Evolutionary conservation across 345 rosid species (phyloP).

Genomic region (Cardamine chenopodiifolia): DNA sequence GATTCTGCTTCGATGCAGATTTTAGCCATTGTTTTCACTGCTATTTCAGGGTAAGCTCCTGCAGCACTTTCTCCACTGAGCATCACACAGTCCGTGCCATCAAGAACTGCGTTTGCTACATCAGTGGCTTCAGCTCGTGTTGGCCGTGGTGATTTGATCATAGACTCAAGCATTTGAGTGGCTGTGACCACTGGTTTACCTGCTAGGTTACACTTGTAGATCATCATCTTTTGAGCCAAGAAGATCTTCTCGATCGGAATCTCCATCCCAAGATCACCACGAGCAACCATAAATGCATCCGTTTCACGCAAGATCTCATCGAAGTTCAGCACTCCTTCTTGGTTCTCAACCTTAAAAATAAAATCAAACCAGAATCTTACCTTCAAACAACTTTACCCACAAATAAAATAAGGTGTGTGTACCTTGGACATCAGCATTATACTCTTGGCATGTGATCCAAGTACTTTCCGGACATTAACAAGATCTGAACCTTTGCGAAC

Average conservation of each 20-base stretch:
- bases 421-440: constrained; percentile 41
- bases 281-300: constrained; percentile 82
- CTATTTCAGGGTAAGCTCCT: constrained; percentile 32
- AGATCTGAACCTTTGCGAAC: constrained; percentile 65
- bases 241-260: constrained; percentile 85
- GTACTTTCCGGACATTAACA: constrained; percentile 52
- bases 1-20: constrained; percentile 28
- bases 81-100: constrained; percentile 34
- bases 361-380: constrained; percentile 9
- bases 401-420: not conserved
- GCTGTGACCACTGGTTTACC: constrained; percentile 44
- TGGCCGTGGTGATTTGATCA: constrained; percentile 32
- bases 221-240: constrained; percentile 72
- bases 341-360: constrained; percentile 59
- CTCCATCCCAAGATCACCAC: constrained; percentile 87
- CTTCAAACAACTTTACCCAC: not conserved
- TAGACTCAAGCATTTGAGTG: constrained; percentile 32
- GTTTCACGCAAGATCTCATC: constrained; percentile 63
- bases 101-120: constrained; percentile 31
- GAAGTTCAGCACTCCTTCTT: constrained; percentile 62
- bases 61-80: constrained; percentile 33
- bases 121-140: constrained; percentile 33
- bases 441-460: constrained; percentile 49
- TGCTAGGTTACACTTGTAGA: constrained; percentile 54
- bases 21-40: constrained; percentile 23